Conservation (phyloP, 1,284 basidiomycete species). For the Irpex sp. region DNA sequence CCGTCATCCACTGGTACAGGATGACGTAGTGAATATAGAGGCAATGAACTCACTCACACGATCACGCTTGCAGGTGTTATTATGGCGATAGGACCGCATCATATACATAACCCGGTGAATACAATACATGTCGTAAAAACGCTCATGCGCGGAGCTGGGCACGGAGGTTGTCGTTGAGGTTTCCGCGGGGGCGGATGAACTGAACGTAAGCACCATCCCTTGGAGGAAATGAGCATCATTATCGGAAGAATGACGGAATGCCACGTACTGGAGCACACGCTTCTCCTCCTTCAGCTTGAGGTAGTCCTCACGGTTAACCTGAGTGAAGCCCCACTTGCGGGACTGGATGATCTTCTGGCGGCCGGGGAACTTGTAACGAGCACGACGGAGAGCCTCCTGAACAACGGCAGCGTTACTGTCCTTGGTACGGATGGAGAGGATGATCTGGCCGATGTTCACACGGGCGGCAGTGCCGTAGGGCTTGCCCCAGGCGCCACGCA, state of each 20-base stretch:
- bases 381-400: conserved; percentile 94
- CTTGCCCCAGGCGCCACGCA: conserved; percentile 99
- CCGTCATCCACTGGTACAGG: conserved; percentile 58
- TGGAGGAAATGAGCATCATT: not conserved
- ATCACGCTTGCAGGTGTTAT: conserved; percentile 3
- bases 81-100: not conserved
- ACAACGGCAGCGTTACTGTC: conserved; percentile 87
- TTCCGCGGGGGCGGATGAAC: conserved; percentile 87
- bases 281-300: conserved; percentile 85
- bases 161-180: conserved; percentile 81
- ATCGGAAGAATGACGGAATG: conserved; percentile 18
- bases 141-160: conserved; percentile 69
- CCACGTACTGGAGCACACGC: conserved; percentile 78
- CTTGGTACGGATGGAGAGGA: conserved; percentile 94
- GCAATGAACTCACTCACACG: conserved; percentile 21
- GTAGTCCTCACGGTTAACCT: conserved; percentile 91
- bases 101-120: conserved; percentile 2
- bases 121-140: conserved; percentile 11
- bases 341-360: conserved; percentile 99
- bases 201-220: conserved; percentile 86
- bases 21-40: conserved; percentile 76
- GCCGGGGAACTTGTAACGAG: conserved; percentile 99
- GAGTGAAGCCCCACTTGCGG: conserved; percentile 98
- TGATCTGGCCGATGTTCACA: conserved; percentile 96
- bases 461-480: conserved; percentile 95